These are phyloP conservation scores for Ambispora gerdemannii DNA, from an alignment of 192 early-diverging fungal species.

Conservation along the genomic window DNA sequence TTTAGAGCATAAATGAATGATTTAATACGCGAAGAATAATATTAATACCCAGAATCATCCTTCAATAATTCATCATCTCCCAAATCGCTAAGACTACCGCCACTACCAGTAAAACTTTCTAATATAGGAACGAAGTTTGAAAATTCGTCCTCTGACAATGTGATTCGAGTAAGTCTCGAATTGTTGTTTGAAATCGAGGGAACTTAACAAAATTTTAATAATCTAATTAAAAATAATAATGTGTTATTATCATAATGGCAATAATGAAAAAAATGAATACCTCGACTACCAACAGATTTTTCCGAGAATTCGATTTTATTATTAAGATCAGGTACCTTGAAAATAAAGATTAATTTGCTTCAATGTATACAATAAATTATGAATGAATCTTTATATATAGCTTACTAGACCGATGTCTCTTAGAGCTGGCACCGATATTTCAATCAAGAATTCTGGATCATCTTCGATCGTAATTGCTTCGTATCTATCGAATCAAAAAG, in stretches of 20 bases:
- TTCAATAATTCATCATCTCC: conserved; percentile 14
- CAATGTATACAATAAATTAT: neutral
- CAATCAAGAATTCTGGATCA: conserved; percentile 28
- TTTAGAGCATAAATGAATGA: neutral
- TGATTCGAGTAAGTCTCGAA: neutral
- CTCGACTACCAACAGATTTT: neutral
- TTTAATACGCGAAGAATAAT: neutral
- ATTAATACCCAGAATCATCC: conserved; percentile 12
- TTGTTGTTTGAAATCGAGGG: neutral
- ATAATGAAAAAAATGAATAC: neutral
- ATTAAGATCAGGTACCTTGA: conserved; percentile 2
- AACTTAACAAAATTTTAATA: neutral
- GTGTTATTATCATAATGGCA: neutral
- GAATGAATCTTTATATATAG: neutral
- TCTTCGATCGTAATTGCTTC: conserved; percentile 25
- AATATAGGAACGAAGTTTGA: neutral
- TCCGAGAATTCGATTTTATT: neutral
- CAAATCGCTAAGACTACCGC: neutral
- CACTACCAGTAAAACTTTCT: neutral
- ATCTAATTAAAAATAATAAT: neutral
- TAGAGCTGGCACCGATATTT: neutral
- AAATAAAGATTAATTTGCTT: neutral
- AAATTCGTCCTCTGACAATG: neutral
- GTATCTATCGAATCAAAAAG: neutral
- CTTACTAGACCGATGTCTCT: conserved; percentile 6